Evolutionary conservation across 2,329 filamentous ascomycete species (phyloP).

Genomic region (Paracoccidioides lutzii): DNA sequence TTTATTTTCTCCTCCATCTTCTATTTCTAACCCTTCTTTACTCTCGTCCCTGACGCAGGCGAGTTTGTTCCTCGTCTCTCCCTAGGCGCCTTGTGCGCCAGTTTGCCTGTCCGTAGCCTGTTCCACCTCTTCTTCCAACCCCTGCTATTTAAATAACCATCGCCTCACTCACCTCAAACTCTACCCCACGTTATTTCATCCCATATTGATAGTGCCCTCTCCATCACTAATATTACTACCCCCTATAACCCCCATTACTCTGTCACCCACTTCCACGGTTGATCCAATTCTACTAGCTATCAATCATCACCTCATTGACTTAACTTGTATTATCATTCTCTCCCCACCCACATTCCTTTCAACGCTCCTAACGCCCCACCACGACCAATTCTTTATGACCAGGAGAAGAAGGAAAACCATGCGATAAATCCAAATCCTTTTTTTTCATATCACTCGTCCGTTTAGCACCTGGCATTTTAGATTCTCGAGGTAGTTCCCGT

Average conservation of each 20-base stretch:
- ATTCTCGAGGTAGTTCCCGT: constrained; percentile 17
- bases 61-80: background rate
- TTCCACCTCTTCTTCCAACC: background rate
- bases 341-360: background rate
- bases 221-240: background rate
- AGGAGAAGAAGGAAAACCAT: constrained; percentile 20
- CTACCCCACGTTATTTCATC: constrained; percentile 4
- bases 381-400: constrained; percentile 10
- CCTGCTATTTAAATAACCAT: background rate
- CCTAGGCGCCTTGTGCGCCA: constrained; percentile 6
- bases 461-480: constrained; percentile 26
- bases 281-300: no score
- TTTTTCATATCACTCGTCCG: constrained; percentile 11
- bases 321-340: no score
- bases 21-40: background rate
- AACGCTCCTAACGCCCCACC: background rate
- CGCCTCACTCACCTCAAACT: background rate
- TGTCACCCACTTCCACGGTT: no score
- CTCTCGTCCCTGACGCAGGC: background rate
- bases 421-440: constrained; percentile 23
- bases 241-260: background rate
- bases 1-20: constrained; percentile 1
- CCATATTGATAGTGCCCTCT: background rate
- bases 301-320: no score
- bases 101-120: background rate